Evolutionary conservation across 345 rosid genomes (phyloP).

Genomic region (Syzygium aqueum): DNA sequence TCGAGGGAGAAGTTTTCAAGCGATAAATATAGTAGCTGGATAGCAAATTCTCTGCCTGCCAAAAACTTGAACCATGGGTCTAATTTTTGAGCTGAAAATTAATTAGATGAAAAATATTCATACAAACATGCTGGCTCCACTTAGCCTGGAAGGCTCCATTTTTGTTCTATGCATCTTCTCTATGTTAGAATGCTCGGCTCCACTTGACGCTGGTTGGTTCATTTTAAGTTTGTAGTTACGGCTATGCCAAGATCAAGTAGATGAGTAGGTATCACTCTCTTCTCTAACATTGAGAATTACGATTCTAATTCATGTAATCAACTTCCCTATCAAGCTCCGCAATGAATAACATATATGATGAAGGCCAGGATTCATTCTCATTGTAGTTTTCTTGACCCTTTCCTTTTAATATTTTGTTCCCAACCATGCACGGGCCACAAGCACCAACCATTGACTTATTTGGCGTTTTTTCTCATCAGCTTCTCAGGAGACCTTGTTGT

Average conservation of each 20-base stretch:
- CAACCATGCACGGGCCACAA: neutral
- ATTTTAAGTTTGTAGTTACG: neutral
- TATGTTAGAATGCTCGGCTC: neutral
- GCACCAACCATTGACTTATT: neutral
- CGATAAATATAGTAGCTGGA: neutral
- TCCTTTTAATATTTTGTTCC: neutral
- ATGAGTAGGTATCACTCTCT: neutral
- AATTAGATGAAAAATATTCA: neutral
- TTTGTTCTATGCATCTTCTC: neutral
- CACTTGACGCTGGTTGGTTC: neutral
- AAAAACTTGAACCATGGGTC: neutral
- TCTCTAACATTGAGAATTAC: neutral
- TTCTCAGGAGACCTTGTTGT: constrained; percentile 47
- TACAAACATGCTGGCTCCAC: neutral
- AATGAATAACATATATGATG: neutral
- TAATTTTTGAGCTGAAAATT: neutral
- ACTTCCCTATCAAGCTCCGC: neutral
- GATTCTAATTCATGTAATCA: neutral
- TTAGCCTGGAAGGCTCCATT: neutral
- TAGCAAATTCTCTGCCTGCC: neutral
- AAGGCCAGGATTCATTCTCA: neutral
- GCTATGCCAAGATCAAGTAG: neutral
- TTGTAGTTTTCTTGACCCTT: neutral
- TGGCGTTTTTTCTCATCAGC: constrained; percentile 25
- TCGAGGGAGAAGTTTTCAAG: neutral